Percentiles rank a stretch among this genome's conserved stretches.
Conservation (phyloP, 371 early-diverging fungal species). For the Mortierella sp. region DNA sequence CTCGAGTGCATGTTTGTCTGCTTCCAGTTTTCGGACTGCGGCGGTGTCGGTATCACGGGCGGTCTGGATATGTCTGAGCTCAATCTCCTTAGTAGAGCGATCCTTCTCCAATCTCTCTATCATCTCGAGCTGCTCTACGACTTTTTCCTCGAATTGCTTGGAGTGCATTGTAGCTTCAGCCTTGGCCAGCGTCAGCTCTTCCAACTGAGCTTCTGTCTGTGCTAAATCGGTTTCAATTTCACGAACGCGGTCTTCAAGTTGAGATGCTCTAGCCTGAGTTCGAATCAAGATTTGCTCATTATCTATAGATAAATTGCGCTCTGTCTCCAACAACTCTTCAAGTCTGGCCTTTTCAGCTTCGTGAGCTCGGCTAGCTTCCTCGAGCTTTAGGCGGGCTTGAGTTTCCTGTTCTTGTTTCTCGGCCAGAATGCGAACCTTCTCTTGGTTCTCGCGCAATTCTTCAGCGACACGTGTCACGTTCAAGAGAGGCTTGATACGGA, state of each 20-base stretch:
- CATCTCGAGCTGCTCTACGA: slow-evolving; percentile 59
- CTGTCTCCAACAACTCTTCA: slow-evolving; percentile 77
- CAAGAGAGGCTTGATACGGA: slow-evolving; percentile 97
- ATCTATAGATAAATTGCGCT: slow-evolving; percentile 79
- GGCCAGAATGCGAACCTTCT: slow-evolving; percentile 68
- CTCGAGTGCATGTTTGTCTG: slow-evolving; percentile 71
- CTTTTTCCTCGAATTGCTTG: slow-evolving; percentile 60
- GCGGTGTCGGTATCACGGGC: slow-evolving; percentile 61
- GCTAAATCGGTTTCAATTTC: slow-evolving; percentile 73
- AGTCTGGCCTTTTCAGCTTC: slow-evolving; percentile 75
- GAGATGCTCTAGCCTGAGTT: slow-evolving; percentile 77
- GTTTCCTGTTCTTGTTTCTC: slow-evolving; percentile 67
- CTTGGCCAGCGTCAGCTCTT: slow-evolving; percentile 65
- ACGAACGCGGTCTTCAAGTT: slow-evolving; percentile 75
- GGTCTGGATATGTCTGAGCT: slow-evolving; percentile 66
- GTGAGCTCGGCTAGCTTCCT: slow-evolving; percentile 62
- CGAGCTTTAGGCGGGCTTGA: slow-evolving; percentile 64
- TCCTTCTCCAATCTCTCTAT: slow-evolving; percentile 76
- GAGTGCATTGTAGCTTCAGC: slow-evolving; percentile 62
- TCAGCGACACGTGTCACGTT: slow-evolving; percentile 87
- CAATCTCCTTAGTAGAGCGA: slow-evolving; percentile 63
- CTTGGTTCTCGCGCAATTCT: slow-evolving; percentile 77
- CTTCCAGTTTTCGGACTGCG: slow-evolving; percentile 61
- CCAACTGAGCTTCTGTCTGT: slow-evolving; percentile 72
- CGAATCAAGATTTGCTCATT: slow-evolving; percentile 85